A percentile compares a stretch with the other conserved stretches of the same genome.
These are phyloP conservation scores for Linanthus parryae DNA, from an alignment of 148 eudicot species.

Conservation along the genomic window DNA sequence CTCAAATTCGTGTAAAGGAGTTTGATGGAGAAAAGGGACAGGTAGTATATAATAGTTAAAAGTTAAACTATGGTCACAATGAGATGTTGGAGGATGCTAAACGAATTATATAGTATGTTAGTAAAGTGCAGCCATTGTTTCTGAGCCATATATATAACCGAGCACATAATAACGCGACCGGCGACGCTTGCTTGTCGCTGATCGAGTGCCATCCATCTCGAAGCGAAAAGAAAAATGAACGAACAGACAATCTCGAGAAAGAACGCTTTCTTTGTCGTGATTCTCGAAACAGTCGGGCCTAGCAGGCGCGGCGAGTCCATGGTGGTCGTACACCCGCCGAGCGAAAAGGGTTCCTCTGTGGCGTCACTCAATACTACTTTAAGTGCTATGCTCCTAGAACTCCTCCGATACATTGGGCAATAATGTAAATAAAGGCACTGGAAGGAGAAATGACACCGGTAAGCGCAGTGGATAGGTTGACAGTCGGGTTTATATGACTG, in stretches of 20 bases:
- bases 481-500: neutral
- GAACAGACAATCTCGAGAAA: neutral
- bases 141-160: too few relatives aligned
- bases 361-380: neutral
- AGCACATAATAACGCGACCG: too few relatives aligned
- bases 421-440: neutral
- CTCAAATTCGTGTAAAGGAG: too few relatives aligned
- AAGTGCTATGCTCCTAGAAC: constrained; percentile 1
- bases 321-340: neutral
- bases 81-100: too few relatives aligned
- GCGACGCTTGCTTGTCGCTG: too few relatives aligned
- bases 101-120: too few relatives aligned
- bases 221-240: neutral
- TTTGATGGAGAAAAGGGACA: too few relatives aligned
- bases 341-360: neutral
- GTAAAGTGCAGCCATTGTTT: too few relatives aligned
- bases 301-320: neutral
- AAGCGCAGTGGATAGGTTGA: neutral
- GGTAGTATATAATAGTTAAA: too few relatives aligned
- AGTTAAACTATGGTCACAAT: too few relatives aligned
- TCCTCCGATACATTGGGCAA: neutral
- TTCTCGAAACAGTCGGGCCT: neutral
- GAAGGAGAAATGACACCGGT: neutral
- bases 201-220: constrained; percentile 2
- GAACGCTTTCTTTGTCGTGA: neutral